Evolutionary conservation across 2,329 filamentous ascomycete genomes (phyloP), one percentile per base, ranked within the genome.

Genomic region (Huntiella abstrusa): DNA sequence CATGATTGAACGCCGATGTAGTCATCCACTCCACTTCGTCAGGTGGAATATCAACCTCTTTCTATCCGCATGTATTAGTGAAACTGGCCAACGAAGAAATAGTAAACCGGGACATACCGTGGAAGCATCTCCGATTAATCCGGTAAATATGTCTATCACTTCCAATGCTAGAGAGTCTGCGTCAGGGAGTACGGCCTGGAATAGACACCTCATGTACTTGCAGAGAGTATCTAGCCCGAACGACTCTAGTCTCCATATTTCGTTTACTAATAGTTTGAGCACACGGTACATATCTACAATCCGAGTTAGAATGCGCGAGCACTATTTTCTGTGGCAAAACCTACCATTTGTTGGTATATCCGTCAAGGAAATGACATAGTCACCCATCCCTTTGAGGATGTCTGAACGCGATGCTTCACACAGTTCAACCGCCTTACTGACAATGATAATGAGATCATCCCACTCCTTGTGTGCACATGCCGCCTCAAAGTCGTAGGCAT

Each of bases 401-500:
- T 57, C 53, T 33, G 66, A 60, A 43, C 65, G 64, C 13, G 60
- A 19, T 13, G 33, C 41, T 43, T 43, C 58, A 47, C 67, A 73
- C 1, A 54, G 45, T 4, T 36, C 33, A 12, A 60, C 60, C 1
- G 69, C 67, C 45, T 65, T 68, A 46, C 68, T 55, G 16, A 91
- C 69, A 5, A 85, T 71, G 12, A 63, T 59, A 4, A 67, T 63
- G 1, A 92, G 62, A 34, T 73, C 68, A 38, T 81, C 71, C 80
- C 79, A 91, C 15, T 70, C 66, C 49, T 75, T 71, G 4, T 91
- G 64, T 32, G 66, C 68, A 35, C 82, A 62, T 0, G 79, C 75
- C 2, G 76, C 80, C 62, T 94, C 86, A 51, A 93, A 82, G 52
- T 91, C 81, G 52, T 87, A 83, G 1, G 80, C 74, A 5, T 84